phyloP scores from a whole-genome alignment of 1,284 basidiomycete species.

The Gomphus sp. region DNA sequence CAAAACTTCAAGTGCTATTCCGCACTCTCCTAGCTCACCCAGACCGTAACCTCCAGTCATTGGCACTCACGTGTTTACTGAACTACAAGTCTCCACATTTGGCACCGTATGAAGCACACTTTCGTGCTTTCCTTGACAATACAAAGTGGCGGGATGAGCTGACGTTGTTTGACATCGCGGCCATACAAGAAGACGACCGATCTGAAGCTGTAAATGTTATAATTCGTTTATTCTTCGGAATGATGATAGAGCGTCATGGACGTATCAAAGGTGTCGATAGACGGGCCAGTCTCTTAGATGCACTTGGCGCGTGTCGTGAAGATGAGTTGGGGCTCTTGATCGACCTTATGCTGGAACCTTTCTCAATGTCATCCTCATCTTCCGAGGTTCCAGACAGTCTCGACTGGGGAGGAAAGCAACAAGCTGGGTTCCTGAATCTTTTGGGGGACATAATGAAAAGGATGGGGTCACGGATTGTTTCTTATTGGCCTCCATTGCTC shows the following conservation, averaged over 20 bases:
- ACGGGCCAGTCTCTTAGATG: conserved; percentile 68
- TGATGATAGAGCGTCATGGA: conserved; percentile 80
- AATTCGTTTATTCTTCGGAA: conserved; percentile 79
- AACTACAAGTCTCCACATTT: conserved; percentile 77
- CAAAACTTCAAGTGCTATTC: conserved; percentile 63
- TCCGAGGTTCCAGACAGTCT: conserved; percentile 6
- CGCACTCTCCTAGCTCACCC: conserved; percentile 77
- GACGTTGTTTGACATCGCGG: conserved; percentile 57
- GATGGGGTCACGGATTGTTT: conserved; percentile 61
- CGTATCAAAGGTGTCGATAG: conserved; percentile 67
- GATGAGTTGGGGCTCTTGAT: conserved; percentile 75
- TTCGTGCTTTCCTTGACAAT: conserved; percentile 75
- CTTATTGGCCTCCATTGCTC: conserved; percentile 69
- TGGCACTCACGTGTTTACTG: conserved; percentile 74
- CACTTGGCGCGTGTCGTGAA: conserved; percentile 63
- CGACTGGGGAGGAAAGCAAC: conserved; percentile 44
- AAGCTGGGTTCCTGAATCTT: conserved; percentile 76
- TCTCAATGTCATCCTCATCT: conserved; percentile 29
- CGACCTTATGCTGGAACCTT: conserved; percentile 85
- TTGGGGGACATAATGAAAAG: conserved; percentile 79
- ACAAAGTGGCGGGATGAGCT: conserved; percentile 87
- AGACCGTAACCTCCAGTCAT: conserved; percentile 70
- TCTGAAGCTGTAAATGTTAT: conserved; percentile 65
- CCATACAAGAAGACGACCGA: conserved; percentile 58
- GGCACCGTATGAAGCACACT: conserved; percentile 53